These are phyloP conservation scores for Metschnikowia dekortorum DNA, from an alignment of 805 yeast species.

Conservation along the genomic window DNA sequence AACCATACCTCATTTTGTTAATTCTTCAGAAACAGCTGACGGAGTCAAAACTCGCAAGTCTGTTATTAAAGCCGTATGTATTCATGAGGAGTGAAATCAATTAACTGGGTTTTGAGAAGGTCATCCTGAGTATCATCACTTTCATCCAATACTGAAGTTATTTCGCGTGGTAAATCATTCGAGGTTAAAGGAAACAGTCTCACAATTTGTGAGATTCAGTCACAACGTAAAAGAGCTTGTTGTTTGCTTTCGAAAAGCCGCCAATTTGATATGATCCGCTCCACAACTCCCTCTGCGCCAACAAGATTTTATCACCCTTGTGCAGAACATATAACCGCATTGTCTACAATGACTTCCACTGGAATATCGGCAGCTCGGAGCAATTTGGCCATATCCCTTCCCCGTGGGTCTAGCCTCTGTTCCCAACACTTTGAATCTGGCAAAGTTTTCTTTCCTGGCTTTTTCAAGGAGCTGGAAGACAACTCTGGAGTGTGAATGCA, in stretches of 20 bases:
- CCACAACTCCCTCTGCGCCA: slow-evolving; percentile 99
- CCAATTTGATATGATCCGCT: slow-evolving; percentile 94
- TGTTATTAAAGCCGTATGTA: slow-evolving; percentile 90
- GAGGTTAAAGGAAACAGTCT: slow-evolving; percentile 93
- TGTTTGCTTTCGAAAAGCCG: slow-evolving; percentile 81
- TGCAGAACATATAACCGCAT: slow-evolving; percentile 85
- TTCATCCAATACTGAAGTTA: slow-evolving; percentile 22
- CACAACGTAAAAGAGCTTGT: slow-evolving; percentile 90
- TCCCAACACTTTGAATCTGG: slow-evolving; percentile 83
- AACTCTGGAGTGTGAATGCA: slow-evolving; percentile 90
- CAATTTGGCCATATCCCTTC: slow-evolving; percentile 71
- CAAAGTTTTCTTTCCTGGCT: slow-evolving; percentile 68
- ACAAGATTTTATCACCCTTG: slow-evolving; percentile 86
- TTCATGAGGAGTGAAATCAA: slow-evolving; percentile 95
- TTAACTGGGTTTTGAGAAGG: slow-evolving; percentile 32
- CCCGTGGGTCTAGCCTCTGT: slow-evolving; percentile 90
- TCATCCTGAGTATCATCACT: slow-evolving; percentile 19
- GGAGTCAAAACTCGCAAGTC: slow-evolving; percentile 97
- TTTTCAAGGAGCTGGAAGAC: slow-evolving; percentile 69
- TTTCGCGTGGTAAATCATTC: slow-evolving; percentile 70
- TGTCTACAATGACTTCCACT: slow-evolving; percentile 81
- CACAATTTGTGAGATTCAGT: slow-evolving; percentile 93
- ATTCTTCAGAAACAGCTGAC: slow-evolving; percentile 96
- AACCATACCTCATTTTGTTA: slow-evolving; percentile 97
- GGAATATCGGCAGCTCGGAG: slow-evolving; percentile 76